Evolutionary conservation across 495 filamentous ascomycete species (phyloP).

Genomic region (Talaromyces trachyspermus): DNA sequence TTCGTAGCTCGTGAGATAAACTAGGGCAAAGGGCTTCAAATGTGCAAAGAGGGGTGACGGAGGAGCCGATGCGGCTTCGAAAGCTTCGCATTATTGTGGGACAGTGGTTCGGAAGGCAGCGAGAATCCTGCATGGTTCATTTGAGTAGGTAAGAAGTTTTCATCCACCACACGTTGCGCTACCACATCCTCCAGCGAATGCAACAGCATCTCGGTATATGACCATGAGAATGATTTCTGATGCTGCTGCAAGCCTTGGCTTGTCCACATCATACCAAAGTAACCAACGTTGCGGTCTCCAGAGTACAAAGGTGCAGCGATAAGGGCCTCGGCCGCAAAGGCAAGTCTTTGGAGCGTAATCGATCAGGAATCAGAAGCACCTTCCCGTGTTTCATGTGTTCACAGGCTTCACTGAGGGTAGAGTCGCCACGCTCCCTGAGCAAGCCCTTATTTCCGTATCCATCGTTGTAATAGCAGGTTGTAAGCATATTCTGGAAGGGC

Average conservation of each 20-base stretch:
- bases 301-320: constrained; percentile 66
- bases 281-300: constrained; percentile 62
- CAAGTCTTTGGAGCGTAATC: constrained; percentile 50
- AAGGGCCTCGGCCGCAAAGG: constrained; percentile 62
- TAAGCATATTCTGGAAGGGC: constrained; percentile 55
- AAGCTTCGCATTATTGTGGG: constrained; percentile 8
- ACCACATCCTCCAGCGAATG: constrained; percentile 73
- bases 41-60: constrained; percentile 14
- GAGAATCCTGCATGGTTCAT: constrained; percentile 23
- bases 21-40: constrained; percentile 71
- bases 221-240: constrained; percentile 58
- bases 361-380: constrained; percentile 63
- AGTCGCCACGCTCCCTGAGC: constrained; percentile 55
- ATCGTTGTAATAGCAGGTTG: constrained; percentile 64
- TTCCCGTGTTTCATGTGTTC: constrained; percentile 68
- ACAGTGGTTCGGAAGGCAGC: background rate
- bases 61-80: constrained; percentile 43
- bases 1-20: constrained; percentile 72
- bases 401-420: constrained; percentile 57
- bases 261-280: constrained; percentile 73
- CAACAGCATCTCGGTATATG: constrained; percentile 63
- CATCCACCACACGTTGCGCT: constrained; percentile 49
- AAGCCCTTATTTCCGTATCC: constrained; percentile 46
- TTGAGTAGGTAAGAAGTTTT: constrained; percentile 20
- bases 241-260: constrained; percentile 50